Conservation (phyloP, 1,284 basidiomycete species). For the Coriolopsis trogii region DNA sequence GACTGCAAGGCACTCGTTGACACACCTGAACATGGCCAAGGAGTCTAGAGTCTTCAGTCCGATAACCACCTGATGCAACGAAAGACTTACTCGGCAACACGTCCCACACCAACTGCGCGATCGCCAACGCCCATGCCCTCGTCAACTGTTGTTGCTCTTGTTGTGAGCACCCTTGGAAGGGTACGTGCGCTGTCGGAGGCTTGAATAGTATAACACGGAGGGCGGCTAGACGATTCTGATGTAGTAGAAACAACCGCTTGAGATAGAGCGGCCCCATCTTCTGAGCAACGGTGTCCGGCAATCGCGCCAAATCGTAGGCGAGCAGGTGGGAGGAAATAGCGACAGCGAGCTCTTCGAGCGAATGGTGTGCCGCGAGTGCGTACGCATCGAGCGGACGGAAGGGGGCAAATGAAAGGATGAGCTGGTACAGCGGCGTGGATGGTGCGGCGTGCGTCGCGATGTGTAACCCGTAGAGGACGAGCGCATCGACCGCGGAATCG, state of each 20-base stretch:
- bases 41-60: too few relatives aligned
- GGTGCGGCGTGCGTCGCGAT: constrained; percentile 19
- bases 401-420: constrained; percentile 35
- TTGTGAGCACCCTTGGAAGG: constrained; percentile 31
- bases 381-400: constrained; percentile 38
- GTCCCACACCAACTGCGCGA: constrained; percentile 39
- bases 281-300: constrained; percentile 37
- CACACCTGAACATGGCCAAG: constrained; percentile 22
- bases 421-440: constrained; percentile 28
- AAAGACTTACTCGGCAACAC: constrained; percentile 34
- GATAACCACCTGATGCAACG: not conserved
- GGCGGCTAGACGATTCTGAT: constrained; percentile 37
- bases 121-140: constrained; percentile 38
- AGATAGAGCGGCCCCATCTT: constrained; percentile 43
- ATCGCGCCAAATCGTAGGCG: constrained; percentile 30
- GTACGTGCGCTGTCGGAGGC: constrained; percentile 35
- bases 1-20: constrained; percentile 30
- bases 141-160: constrained; percentile 33
- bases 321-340: constrained; percentile 39
- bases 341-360: constrained; percentile 37
- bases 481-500: constrained; percentile 28
- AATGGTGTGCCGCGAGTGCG: constrained; percentile 37
- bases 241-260: constrained; percentile 42
- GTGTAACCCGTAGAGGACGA: constrained; percentile 34
- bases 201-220: constrained; percentile 38